phyloP scores from a whole-genome alignment of 2,329 filamentous ascomycete species.

The Huntiella abstrusa region DNA sequence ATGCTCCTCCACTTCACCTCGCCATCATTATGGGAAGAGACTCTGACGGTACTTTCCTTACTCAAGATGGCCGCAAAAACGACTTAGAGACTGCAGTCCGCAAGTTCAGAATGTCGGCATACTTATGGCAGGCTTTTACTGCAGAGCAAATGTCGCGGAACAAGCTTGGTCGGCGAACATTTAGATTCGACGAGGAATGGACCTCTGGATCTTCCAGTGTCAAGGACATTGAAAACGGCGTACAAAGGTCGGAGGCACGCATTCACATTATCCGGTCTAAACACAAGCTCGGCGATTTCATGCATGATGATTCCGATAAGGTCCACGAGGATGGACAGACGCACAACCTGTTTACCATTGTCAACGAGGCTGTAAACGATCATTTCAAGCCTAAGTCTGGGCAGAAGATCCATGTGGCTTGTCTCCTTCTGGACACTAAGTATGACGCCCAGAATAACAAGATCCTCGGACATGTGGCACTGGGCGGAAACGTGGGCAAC shows the following conservation, averaged over 20 bases:
- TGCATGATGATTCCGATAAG: background rate
- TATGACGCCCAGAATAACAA: slow-evolving; percentile 59
- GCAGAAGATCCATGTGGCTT: slow-evolving; percentile 77
- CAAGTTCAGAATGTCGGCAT: slow-evolving; percentile 89
- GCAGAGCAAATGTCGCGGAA: slow-evolving; percentile 91
- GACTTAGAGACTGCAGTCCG: slow-evolving; percentile 58
- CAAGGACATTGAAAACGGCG: slow-evolving; percentile 49
- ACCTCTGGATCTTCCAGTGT: slow-evolving; percentile 61
- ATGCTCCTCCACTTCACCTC: slow-evolving; percentile 68
- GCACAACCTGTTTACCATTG: slow-evolving; percentile 55
- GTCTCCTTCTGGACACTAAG: slow-evolving; percentile 69
- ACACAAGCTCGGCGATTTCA: slow-evolving; percentile 42
- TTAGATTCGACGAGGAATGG: slow-evolving; percentile 93
- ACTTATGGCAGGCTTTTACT: slow-evolving; percentile 93
- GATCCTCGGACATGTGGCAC: slow-evolving; percentile 63
- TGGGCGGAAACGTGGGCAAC: slow-evolving; percentile 56
- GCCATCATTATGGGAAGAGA: slow-evolving; percentile 78
- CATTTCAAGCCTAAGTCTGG: slow-evolving; percentile 58
- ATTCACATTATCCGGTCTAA: slow-evolving; percentile 69
- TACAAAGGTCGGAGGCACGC: slow-evolving; percentile 78
- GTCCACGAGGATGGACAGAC: slow-evolving; percentile 35
- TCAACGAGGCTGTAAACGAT: slow-evolving; percentile 55
- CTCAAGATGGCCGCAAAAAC: slow-evolving; percentile 58
- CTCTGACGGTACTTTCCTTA: slow-evolving; percentile 70
- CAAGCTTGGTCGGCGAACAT: slow-evolving; percentile 66